A percentile compares a stretch with the other conserved stretches of the same genome.
These are phyloP conservation scores for Arthrinium phaeospermum DNA, from an alignment of 2,329 filamentous ascomycete genomes.

Conservation along the genomic window DNA sequence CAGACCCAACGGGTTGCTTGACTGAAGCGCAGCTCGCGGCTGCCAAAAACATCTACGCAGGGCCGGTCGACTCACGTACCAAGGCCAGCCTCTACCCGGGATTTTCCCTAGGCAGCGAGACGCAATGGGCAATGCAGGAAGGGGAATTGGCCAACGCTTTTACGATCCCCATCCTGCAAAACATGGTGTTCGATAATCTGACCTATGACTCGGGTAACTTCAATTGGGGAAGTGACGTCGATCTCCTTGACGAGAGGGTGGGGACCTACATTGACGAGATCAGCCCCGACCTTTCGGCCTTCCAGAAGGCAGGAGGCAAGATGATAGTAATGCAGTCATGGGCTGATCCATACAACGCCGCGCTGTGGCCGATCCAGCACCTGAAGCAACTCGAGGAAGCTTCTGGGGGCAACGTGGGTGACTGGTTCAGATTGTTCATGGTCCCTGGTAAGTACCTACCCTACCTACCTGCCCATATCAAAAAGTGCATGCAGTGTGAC, in stretches of 20 bases:
- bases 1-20: constrained; percentile 35
- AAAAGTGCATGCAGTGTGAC: background rate
- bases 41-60: constrained; percentile 38
- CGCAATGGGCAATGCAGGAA: constrained; percentile 44
- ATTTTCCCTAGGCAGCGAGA: constrained; percentile 46
- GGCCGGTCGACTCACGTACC: constrained; percentile 26
- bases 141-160: constrained; percentile 40
- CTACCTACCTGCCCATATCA: background rate
- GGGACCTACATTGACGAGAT: constrained; percentile 45
- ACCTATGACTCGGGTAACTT: constrained; percentile 42
- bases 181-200: constrained; percentile 46
- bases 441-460: constrained; percentile 31
- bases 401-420: constrained; percentile 33
- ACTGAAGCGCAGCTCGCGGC: constrained; percentile 38
- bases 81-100: constrained; percentile 43
- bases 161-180: constrained; percentile 46
- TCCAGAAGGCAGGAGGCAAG: constrained; percentile 41
- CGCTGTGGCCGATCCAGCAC: constrained; percentile 44
- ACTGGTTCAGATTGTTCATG: constrained; percentile 45
- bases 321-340: constrained; percentile 46
- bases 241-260: constrained; percentile 38
- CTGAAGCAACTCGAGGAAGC: constrained; percentile 35
- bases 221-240: constrained; percentile 44
- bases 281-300: constrained; percentile 35
- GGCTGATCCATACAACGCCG: constrained; percentile 43